Evolutionary conservation across 305 asterid species (phyloP).

Genomic region (Salvia sclarea): DNA sequence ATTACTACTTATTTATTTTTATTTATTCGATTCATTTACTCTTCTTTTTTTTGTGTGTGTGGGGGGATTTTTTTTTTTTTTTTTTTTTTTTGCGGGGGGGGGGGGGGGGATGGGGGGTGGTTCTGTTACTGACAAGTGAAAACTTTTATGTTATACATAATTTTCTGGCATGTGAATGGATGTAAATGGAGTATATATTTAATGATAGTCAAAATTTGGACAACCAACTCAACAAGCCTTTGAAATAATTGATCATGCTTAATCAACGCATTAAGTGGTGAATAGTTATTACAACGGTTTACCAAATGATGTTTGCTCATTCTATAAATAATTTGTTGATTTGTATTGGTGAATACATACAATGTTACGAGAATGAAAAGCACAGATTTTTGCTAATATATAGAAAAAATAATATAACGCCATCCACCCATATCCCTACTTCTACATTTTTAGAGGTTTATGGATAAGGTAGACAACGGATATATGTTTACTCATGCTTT

Average conservation of each 20-base stretch:
- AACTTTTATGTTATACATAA: not conserved
- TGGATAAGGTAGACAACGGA: too few relatives aligned
- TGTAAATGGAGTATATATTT: not conserved
- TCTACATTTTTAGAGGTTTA: not conserved
- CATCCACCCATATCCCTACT: not conserved
- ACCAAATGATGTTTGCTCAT: not conserved
- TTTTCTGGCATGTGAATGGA: not conserved
- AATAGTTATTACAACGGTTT: not conserved
- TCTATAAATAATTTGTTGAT: not conserved
- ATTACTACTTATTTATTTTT: too few relatives aligned
- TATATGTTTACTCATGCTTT: too few relatives aligned
- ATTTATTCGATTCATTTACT: too few relatives aligned
- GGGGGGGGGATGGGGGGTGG: too few relatives aligned
- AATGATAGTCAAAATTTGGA: constrained; percentile 21
- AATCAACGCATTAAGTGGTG: not conserved
- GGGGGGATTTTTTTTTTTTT: too few relatives aligned
- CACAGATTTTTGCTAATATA: not conserved
- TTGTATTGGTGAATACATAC: too few relatives aligned
- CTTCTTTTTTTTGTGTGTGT: too few relatives aligned
- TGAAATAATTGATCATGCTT: not conserved
- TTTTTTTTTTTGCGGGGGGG: too few relatives aligned
- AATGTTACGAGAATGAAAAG: not conserved
- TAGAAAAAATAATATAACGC: not conserved
- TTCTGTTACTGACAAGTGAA: too few relatives aligned
- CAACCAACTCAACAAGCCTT: constrained; percentile 20